phyloP scores from a whole-genome alignment of 2,329 filamentous ascomycete genomes.

The Aureobasidium mangrovei region DNA sequence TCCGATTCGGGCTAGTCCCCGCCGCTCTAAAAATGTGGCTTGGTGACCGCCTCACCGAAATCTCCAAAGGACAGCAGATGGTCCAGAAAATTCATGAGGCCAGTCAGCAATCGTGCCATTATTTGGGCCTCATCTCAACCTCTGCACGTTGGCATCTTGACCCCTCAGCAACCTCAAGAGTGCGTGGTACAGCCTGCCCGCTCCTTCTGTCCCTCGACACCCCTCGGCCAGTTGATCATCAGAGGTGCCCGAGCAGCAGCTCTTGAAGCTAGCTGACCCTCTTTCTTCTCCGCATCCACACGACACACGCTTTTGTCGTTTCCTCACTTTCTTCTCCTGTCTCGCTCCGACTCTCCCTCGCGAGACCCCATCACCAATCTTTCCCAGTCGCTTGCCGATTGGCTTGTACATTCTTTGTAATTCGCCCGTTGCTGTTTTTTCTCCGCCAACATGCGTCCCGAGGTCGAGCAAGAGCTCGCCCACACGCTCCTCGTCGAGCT shows the following conservation, averaged over 20 bases:
- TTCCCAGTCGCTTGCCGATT: constrained; percentile 5
- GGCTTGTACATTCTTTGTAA: constrained; percentile 6
- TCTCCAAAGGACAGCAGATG: constrained; percentile 7
- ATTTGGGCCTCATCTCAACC: constrained; percentile 12
- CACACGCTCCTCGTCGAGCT: constrained; percentile 98
- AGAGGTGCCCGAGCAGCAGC: constrained; percentile 9
- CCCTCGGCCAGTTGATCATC: constrained; percentile 9
- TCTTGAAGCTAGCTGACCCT: constrained; percentile 14
- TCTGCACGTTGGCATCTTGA: constrained; percentile 9
- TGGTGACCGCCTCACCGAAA: constrained; percentile 5
- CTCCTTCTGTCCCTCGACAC: background rate
- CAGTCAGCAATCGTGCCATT: constrained; percentile 12
- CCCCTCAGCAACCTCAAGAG: constrained; percentile 4
- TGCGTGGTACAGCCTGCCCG: constrained; percentile 10
- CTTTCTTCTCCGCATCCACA: constrained; percentile 12
- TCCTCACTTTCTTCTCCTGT: constrained; percentile 10
- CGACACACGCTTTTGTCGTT: background rate
- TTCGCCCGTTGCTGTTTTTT: constrained; percentile 9
- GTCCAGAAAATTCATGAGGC: constrained; percentile 8
- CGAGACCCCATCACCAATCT: constrained; percentile 3
- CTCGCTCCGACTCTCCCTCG: constrained; percentile 5
- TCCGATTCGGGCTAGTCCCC: constrained; percentile 4
- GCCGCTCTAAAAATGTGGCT: constrained; percentile 8
- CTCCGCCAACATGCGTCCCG: constrained; percentile 71
- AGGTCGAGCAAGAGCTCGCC: constrained; percentile 98